Evolutionary conservation across 345 rosid genomes (phyloP), one percentile per base, ranked within the genome.

Genomic region (Fremontodendron californicum): DNA sequence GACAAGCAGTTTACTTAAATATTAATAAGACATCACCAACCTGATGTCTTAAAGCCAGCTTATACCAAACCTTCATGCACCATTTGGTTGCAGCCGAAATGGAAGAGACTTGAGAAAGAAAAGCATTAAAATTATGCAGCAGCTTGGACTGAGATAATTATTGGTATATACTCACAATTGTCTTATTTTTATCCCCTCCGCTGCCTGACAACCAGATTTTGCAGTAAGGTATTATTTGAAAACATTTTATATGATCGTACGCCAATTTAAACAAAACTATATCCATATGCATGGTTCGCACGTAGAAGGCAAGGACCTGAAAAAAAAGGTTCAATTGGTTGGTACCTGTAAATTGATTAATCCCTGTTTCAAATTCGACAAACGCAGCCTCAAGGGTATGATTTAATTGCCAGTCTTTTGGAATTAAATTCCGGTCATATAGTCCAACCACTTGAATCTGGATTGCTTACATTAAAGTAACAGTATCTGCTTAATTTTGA

Each of bases 211-310:
- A 46, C 74, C 74, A 27, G 29, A 45, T 15, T 15, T 23, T 11
- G 37, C 74, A 27, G 27, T 29, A 70, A 70, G 74, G 55, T 70
- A 46, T 11, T 70, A n/a, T n/a, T n/a, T n/a, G n/a, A n/a, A n/a
- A 70, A n/a, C n/a, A n/a, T n/a, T n/a, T 52, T 25, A 55, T 55
- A 39, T 40, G 5, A 37, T n/a, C 49, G 58, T 73, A 31, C 6
- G 19, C 31, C 31, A 39, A 55, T 39, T 62, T 60, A 42, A 57
- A 58, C 66, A 5, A 58, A 31, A 69, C 19, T 45, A n/a, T n/a
- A n/a, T n/a, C n/a, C n/a, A n/a, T n/a, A n/a, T n/a, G n/a, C n/a
- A 42, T 69, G 73, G 81, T 58, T 35, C 37, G 73, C 73, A 52
- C 55, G 73, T 73, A 6, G 67, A 16, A 39, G 72, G 46, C 65